Base-by-base conservation (phyloP, 352 stramenopile species). In the Globisporangium nagaii region DNA sequence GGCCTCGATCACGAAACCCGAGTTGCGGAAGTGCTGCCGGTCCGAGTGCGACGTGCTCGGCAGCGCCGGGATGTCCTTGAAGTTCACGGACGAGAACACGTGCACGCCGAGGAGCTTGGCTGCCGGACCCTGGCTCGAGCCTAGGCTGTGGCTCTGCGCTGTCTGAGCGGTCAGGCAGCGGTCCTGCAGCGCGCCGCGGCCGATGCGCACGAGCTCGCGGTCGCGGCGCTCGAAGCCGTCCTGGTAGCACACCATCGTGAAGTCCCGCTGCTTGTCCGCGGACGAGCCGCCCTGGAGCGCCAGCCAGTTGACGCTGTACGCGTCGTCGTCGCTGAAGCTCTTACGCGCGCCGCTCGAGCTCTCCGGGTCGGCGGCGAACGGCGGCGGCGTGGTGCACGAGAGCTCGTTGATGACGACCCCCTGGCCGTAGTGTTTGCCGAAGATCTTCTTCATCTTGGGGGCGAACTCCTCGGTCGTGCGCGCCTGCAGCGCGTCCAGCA, bases 221-320 rank as follows among this genome's bases (percentile, higher is more conserved):
- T 70, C 72, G 34, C 79, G 62, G 17, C 66, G 64, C 35, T 72
- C 63, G 44, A 85, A 90, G 6, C 58, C 66, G 59, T 90, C 79
- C 53, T 90, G 79, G 58, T 87, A 90, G 58, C 66, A 73, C n/a
- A 83, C 77, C 1, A 90, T 58, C 3, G 79, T 90, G 39, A 87
- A 87, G 47, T 90, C 79, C 46, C 70, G 66, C 36, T 60, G 50
- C 52, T 68, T 76, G 35, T 86, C 74, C 10, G 60, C 54, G 35
- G 65, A 57, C 19, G 75, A 64, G 12, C 62, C 58, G 28, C 43
- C 28, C 17, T 73, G 71, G 35, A 90, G 68, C 31, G 76, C 66
- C 34, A 90, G 55, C 79, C 79, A 90, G 48, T 87, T 74, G 52
- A 86, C 79, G 15, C 63, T 69, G 60, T 87, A 90, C 31, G 71